These are phyloP conservation scores for Pseudoneurospora amorphoporcata DNA, from an alignment of 495 filamentous ascomycete species.

Conservation along the genomic window DNA sequence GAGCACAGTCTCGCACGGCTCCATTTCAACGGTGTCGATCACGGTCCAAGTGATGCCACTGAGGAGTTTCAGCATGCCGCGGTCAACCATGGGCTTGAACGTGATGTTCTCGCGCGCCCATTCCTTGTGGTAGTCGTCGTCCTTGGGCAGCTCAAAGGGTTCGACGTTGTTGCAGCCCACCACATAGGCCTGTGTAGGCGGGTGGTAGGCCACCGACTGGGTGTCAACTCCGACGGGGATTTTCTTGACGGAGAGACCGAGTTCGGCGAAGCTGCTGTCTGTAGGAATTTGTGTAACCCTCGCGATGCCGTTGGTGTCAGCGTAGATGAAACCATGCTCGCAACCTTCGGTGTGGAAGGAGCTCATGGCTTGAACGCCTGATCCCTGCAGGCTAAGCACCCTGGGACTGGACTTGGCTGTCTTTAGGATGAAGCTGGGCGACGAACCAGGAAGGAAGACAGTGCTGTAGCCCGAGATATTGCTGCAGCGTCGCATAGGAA, in stretches of 20 bases:
- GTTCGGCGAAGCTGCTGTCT: constrained; percentile 52
- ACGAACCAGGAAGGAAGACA: constrained; percentile 69
- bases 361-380: constrained; percentile 54
- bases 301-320: constrained; percentile 56
- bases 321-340: constrained; percentile 69
- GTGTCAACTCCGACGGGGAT: constrained; percentile 60
- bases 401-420: constrained; percentile 64
- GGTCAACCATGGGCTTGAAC: constrained; percentile 58
- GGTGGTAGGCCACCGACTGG: constrained; percentile 65
- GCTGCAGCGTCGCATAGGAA: constrained; percentile 49
- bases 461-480: constrained; percentile 66
- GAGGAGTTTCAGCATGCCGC: constrained; percentile 61
- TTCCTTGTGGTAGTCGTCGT: constrained; percentile 72
- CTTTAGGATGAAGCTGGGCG: constrained; percentile 69
- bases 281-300: constrained; percentile 57
- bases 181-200: constrained; percentile 62
- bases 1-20: constrained; percentile 63
- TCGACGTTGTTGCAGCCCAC: constrained; percentile 54
- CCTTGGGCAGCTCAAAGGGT: constrained; percentile 71
- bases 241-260: constrained; percentile 59
- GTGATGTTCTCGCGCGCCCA: constrained; percentile 56
- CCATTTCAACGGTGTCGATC: constrained; percentile 63
- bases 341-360: constrained; percentile 64
- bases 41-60: constrained; percentile 64
- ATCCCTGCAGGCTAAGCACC: constrained; percentile 58